phyloP scores from a whole-genome alignment of 176 grass and related monocot genomes.

The Carex parvula region DNA sequence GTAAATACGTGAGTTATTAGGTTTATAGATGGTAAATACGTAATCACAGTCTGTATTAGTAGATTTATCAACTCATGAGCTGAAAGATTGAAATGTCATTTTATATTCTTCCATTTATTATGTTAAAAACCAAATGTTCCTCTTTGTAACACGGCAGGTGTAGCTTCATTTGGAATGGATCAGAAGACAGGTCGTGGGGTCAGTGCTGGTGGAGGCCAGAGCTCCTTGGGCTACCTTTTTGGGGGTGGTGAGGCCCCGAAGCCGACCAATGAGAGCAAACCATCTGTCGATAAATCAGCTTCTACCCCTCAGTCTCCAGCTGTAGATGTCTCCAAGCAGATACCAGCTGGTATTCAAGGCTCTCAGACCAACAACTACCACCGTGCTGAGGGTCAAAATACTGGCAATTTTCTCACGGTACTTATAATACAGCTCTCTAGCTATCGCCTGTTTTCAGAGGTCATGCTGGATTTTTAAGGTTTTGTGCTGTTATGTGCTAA shows the following conservation, averaged over 20 bases:
- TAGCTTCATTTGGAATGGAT: background rate
- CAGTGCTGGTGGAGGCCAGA: constrained; percentile 65
- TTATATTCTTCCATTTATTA: background rate
- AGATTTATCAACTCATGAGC: background rate
- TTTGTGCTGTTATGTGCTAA: background rate
- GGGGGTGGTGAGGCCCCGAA: constrained; percentile 40
- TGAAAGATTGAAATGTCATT: background rate
- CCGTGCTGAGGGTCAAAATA: constrained; percentile 71
- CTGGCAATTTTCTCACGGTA: constrained; percentile 80
- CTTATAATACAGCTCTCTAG: background rate
- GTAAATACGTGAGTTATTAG: too few species aligned
- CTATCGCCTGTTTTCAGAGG: background rate
- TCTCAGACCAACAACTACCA: constrained; percentile 59
- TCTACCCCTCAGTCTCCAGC: constrained; percentile 14
- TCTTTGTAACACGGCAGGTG: background rate
- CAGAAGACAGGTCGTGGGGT: constrained; percentile 71
- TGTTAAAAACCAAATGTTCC: background rate
- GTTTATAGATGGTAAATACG: too few species aligned
- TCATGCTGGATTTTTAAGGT: background rate
- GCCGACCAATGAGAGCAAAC: constrained; percentile 18
- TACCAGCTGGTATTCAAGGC: constrained; percentile 58
- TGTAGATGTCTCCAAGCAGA: constrained; percentile 42
- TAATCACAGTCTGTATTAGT: background rate
- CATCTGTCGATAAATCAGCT: constrained; percentile 20
- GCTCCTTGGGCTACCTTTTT: constrained; percentile 72